Evolutionary conservation across 1,139 yeast genomes (phyloP), one percentile per base, ranked within the genome.

Genomic region (Geotrichum carabidarum): DNA sequence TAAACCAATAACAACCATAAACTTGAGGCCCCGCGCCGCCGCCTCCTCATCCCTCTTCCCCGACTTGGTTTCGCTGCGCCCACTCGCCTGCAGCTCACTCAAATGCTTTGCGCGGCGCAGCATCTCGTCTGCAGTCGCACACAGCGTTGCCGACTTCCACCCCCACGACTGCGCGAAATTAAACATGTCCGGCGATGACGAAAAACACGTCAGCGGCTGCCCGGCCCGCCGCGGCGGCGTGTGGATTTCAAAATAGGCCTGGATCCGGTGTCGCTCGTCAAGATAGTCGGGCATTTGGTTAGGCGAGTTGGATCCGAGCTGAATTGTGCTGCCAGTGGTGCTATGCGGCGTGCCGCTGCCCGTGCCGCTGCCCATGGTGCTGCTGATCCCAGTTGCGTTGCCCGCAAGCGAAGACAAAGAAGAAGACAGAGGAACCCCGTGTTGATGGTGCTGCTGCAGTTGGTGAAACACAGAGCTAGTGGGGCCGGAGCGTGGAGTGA

Each of bases 131-230:
- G 74, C 72, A 59, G 75, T 75, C 3, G 74, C 68, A 54, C 79
- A 76, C 74, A 78, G 71, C 43, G 78, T 74, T 50, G 74, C 74
- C 56, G 78, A 75, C 56, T 77, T 78, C 82, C 68, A 78, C 1
- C 82, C 82, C 83, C 83, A 79, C 53, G 80, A 76, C 62, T 78
- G 82, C 1, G 80, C 74, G 52, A 73, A 71, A 53, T 75, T 77
- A 62, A 79, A 79, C 54, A 70, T 67, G 57, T 78, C 79, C 0
- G 82, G 82, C 8, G 77, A 72, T 4, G 81, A 77, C 9, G 78
- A 69, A 60, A 78, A 78, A 35, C 80, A 74, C 0, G 81, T 77
- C 50, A 78, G 66, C 7, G 36, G 35, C 9, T n/a, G 17, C 9
- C 40, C 31, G 2, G 35, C 37, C 27, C 17, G 11, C 54, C 74